These are phyloP conservation scores for Penicillium lagena DNA, from an alignment of 495 filamentous ascomycete species.

Conservation along the genomic window DNA sequence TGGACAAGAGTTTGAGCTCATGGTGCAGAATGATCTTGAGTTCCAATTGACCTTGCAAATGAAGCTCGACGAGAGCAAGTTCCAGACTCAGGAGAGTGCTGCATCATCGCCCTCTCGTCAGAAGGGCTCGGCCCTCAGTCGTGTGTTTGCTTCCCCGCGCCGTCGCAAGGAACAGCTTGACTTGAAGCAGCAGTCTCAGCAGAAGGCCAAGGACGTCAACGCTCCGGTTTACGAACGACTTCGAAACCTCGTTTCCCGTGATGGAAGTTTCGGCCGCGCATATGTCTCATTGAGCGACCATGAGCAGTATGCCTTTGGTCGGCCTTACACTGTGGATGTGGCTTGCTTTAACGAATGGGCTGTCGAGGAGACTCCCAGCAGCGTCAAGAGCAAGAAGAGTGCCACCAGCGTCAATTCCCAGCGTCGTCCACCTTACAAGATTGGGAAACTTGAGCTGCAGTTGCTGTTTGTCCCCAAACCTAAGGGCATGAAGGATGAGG, in stretches of 20 bases:
- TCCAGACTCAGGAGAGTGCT: constrained; percentile 41
- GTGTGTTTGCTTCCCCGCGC: constrained; percentile 88
- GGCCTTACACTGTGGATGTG: constrained; percentile 79
- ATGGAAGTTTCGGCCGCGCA: constrained; percentile 88
- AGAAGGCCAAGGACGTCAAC: constrained; percentile 64
- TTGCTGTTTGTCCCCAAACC: constrained; percentile 91
- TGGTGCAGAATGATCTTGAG: constrained; percentile 92
- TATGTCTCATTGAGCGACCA: constrained; percentile 92
- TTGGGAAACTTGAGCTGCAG: constrained; percentile 90
- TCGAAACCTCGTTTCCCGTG: constrained; percentile 74
- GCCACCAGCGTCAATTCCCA: constrained; percentile 52
- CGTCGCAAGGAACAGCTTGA: constrained; percentile 86
- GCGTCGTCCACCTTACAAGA: constrained; percentile 80
- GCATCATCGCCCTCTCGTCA: constrained; percentile 47
- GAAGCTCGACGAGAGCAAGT: constrained; percentile 73
- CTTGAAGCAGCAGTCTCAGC: constrained; percentile 64
- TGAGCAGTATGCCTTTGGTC: constrained; percentile 76
- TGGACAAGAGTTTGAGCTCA: constrained; percentile 95
- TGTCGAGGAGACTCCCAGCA: constrained; percentile 69
- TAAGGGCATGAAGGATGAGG: constrained; percentile 80
- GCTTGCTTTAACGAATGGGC: constrained; percentile 99
- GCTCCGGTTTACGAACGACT: constrained; percentile 71
- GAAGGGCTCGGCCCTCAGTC: constrained; percentile 81
- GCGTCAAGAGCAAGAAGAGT: constrained; percentile 85
- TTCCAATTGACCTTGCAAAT: constrained; percentile 96